These are phyloP conservation scores for Allium sativum DNA, from an alignment of 106 monocot species.

Conservation along the genomic window DNA sequence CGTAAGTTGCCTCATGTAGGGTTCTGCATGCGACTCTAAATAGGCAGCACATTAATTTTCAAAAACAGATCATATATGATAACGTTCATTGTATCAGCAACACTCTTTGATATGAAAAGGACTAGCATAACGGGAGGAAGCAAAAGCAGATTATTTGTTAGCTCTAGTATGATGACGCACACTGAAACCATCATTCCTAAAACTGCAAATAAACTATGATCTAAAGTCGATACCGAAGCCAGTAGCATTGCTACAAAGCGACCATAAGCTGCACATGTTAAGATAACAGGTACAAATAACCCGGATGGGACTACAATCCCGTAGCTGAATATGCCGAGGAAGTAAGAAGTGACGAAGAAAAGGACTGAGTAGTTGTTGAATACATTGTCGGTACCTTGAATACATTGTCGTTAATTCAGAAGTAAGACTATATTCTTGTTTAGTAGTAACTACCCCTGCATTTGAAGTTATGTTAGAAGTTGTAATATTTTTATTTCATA, in stretches of 20 bases:
- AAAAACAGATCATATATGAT: constrained; percentile 45
- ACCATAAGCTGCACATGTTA: constrained; percentile 81
- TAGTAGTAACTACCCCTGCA: too few species aligned
- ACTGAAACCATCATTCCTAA: constrained; percentile 83
- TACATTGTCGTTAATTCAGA: too few species aligned
- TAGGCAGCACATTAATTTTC: constrained; percentile 53
- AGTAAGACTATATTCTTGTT: too few species aligned
- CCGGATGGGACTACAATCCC: constrained; percentile 75
- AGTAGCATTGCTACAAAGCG: constrained; percentile 62
- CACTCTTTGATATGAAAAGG: constrained; percentile 66
- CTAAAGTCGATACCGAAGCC: constrained; percentile 41
- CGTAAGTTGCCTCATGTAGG: constrained; percentile 32
- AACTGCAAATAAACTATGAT: constrained; percentile 78
- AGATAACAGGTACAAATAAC: constrained; percentile 80
- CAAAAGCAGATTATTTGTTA: constrained; percentile 74
- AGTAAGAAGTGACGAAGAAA: constrained; percentile 53
- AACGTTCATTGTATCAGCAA: constrained; percentile 37
- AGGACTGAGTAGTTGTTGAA: constrained; percentile 51
- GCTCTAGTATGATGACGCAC: constrained; percentile 65
- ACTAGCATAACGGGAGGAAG: constrained; percentile 92
- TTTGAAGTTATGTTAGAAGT: too few species aligned
- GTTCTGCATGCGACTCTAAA: constrained; percentile 32
- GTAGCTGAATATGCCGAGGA: constrained; percentile 79
- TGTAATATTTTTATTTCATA: too few species aligned
- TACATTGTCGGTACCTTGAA: constrained; percentile 42